These are phyloP conservation scores for Fusarium piperis DNA, from an alignment of 2,329 filamentous ascomycete species.

Conservation along the genomic window DNA sequence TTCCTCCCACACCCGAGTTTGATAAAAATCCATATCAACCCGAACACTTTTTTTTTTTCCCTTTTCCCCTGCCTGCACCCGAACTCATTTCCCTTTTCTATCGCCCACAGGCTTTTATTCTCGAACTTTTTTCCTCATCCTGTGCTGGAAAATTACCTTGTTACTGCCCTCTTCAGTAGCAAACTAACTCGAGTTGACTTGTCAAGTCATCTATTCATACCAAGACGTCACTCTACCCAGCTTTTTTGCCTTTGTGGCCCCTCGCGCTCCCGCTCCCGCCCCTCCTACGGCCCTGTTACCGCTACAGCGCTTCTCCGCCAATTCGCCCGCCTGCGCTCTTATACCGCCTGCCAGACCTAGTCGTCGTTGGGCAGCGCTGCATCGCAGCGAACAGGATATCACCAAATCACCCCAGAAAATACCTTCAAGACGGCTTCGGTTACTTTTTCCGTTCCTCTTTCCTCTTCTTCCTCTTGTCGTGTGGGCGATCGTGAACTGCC, in stretches of 20 bases:
- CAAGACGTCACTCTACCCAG: constrained; percentile 27
- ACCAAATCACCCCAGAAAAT: constrained; percentile 32
- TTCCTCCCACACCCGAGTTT: constrained; percentile 44
- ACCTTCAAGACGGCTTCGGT: constrained; percentile 28
- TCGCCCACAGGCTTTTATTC: constrained; percentile 37
- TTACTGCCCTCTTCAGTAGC: constrained; percentile 19
- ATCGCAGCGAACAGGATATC: constrained; percentile 38
- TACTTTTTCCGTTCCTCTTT: constrained; percentile 12
- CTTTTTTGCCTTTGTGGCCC: constrained; percentile 34
- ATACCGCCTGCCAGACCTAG: constrained; percentile 41
- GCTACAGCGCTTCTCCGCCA: constrained; percentile 31
- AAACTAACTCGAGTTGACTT: constrained; percentile 12
- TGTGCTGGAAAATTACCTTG: constrained; percentile 5
- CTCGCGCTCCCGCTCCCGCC: constrained; percentile 37
- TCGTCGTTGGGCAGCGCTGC: constrained; percentile 45
- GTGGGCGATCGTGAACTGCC: constrained; percentile 34
- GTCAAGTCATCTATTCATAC: constrained; percentile 5
- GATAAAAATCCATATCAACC: constrained; percentile 44
- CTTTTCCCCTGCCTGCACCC: constrained; percentile 26
- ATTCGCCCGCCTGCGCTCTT: constrained; percentile 36
- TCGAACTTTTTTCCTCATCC: constrained; percentile 25
- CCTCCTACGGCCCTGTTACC: constrained; percentile 31
- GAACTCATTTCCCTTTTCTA: constrained; percentile 36
- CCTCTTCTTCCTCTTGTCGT: constrained; percentile 29
- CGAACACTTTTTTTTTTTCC: constrained; percentile 42